Base-by-base conservation (phyloP, 2,329 filamentous ascomycete genomes). In the Graphilbum sp. region DNA sequence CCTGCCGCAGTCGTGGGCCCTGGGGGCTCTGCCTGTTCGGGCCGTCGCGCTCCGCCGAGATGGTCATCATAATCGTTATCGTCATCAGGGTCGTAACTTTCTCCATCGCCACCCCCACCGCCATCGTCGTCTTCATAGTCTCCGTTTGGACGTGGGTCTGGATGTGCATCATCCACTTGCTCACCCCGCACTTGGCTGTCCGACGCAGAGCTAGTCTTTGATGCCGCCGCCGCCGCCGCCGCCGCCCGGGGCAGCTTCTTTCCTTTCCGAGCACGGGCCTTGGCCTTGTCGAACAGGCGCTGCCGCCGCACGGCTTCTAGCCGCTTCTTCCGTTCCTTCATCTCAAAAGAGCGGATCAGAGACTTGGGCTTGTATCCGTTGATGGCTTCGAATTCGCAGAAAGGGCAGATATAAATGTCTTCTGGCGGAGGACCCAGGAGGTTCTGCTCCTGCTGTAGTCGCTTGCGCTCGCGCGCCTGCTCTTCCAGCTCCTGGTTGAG, bases 311-410 rank as follows among this genome's bases (percentile, higher is more conserved):
- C 84, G 47, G 88, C 67, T 45, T 87, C 75, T 50, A 84, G 83
- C 35, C 85, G 78, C 53, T 84, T 77, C 43, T 81, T 79, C 27
- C 85, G 77, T 52, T 95, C 90, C 56, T 94, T 95, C 54, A 88
- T 82, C 59, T 98, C 90, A 53, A 96, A 98, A 44, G 86, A 76
- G 31, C 83, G 74, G 45, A 96, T 92, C 39, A 98, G 62, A 36
- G 85, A 85, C 49, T 74, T 70, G 0, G 90, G 90, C 3, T 82
- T 82, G 37, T 69, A 69, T n/a, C 88, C 88, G 54, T 94, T 96
- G 36, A 98, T 95, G 37, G 75, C 75, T 58, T 96, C 88, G 53
- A 95, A 98, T 57, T 98, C 90, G 63, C 90, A 98, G 54, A 96
- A 96, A 52, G 95, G 84, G 59, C 90, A 98, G 34, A 96, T 86